A percentile compares a stretch with the other conserved stretches of the same genome.
Evolutionary conservation across 306 rosid genomes (phyloP).

Genomic region (Ceratonia siliqua): DNA sequence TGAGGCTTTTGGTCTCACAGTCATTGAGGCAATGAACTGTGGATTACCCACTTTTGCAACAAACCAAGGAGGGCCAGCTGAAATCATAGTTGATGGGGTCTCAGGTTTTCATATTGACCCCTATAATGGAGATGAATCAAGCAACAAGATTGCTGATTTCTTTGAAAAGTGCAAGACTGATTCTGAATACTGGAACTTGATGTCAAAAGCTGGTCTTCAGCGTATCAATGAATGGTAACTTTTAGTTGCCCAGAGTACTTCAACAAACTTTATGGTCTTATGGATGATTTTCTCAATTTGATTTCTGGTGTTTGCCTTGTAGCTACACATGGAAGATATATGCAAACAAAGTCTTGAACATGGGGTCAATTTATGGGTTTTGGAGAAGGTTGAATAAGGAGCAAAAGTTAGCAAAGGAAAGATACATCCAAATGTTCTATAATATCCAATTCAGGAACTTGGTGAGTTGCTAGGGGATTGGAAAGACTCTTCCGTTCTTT

Average conservation of each 20-base stretch:
- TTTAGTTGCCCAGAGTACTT: background rate
- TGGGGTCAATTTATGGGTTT: conserved; percentile 83
- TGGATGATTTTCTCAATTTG: conserved; percentile 7
- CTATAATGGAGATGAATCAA: conserved; percentile 72
- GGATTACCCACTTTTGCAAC: conserved; percentile 72
- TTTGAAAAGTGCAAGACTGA: conserved; percentile 77
- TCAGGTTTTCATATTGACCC: conserved; percentile 73
- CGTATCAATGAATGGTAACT: conserved; percentile 79
- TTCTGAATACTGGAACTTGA: conserved; percentile 57
- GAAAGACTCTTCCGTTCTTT: background rate
- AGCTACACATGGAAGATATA: conserved; percentile 99
- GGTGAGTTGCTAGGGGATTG: conserved; percentile 43
- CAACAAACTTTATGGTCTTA: background rate
- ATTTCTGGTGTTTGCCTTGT: conserved; percentile 11
- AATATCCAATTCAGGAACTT: conserved; percentile 71
- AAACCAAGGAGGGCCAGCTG: conserved; percentile 70
- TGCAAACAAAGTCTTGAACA: conserved; percentile 79
- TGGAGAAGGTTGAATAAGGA: conserved; percentile 81
- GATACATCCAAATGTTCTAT: conserved; percentile 82
- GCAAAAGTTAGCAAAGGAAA: conserved; percentile 71
- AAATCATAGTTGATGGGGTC: conserved; percentile 61
- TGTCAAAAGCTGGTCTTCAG: conserved; percentile 69
- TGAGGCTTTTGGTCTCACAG: conserved; percentile 79
- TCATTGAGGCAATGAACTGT: conserved; percentile 69
- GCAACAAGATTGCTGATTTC: conserved; percentile 79